Percentiles rank a stretch among this genome's conserved stretches.
phyloP scores from a whole-genome alignment of 257 asterid genomes.

The Osmanthus fragrans region DNA sequence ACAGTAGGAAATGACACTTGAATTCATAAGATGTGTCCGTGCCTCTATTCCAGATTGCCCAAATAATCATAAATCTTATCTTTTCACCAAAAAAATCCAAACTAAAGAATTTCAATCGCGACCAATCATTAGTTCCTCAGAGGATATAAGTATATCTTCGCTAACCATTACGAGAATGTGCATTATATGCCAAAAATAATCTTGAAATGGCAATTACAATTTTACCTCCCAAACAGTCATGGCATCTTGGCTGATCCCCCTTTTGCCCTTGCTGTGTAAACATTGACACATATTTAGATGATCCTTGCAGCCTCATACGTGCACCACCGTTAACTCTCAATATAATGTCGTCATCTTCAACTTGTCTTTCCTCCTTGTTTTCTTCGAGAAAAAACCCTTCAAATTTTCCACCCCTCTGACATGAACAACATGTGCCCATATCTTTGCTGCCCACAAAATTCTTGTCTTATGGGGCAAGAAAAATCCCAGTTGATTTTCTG shows the following conservation, averaged over 20 bases:
- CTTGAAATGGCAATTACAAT: not conserved
- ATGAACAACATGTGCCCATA: conserved; percentile 86
- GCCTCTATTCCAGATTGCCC: not conserved
- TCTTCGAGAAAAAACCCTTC: conserved; percentile 35
- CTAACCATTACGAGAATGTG: not conserved
- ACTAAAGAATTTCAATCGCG: not conserved
- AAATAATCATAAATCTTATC: too few relatives aligned
- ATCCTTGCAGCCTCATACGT: conserved; percentile 63
- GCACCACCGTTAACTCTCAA: conserved; percentile 72
- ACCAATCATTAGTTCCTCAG: not conserved
- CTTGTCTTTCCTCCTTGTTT: conserved; percentile 28
- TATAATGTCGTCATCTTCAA: conserved; percentile 34
- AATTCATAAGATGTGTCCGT: too few relatives aligned
- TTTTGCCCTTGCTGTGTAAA: conserved; percentile 71
- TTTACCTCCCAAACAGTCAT: conserved; percentile 97
- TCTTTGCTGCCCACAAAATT: conserved; percentile 29
- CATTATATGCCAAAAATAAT: not conserved
- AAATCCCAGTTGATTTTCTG: not conserved
- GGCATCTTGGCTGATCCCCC: conserved; percentile 83
- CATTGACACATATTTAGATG: conserved; percentile 65
- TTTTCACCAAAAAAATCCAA: too few relatives aligned
- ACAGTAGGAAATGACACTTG: too few relatives aligned
- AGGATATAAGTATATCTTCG: not conserved
- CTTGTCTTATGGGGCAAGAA: conserved; percentile 18
- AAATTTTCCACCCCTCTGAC: conserved; percentile 49